Evolutionary conservation across 2,329 filamentous ascomycete genomes (phyloP), one percentile per base, ranked within the genome.

Genomic region (Beauveria scarabaeidicola): DNA sequence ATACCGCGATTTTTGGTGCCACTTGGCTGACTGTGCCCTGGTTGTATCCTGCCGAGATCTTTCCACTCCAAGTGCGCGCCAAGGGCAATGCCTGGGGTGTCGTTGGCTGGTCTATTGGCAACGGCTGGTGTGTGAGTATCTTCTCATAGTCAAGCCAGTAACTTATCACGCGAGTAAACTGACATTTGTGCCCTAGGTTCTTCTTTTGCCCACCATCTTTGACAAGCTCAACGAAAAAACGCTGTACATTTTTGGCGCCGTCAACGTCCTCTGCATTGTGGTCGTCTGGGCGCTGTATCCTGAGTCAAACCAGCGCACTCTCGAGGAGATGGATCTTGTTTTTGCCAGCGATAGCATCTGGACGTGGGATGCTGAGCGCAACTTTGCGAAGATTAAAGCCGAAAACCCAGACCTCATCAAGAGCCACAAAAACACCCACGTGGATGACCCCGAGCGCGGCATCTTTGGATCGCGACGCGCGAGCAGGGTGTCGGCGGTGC

Each of bases 41-140:
- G 82, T 71, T 88, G 0, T 88, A 88, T 59, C 85, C 85, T 0
- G 85, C 87, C 1, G 87, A 91, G 68, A 90, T 90, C 59, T 91
- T 89, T 66, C 87, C 88, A 0, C 72, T 90, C 0, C 81, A 87
- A 61, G 80, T 90, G 0, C 81, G 88, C 23, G 88, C 88, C 1
- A 86, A 87, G 65, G 88, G 88, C 6, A 91, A 90, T 62, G 86
- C 88, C 0, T 90, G 84, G 81, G 87, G 88, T 21, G 87, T 91
- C 0, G 81, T 90, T 0, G 88, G 88, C 0, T 91, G 88, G 88
- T 83, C 79, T 15, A 89, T 91, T 54, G 88, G 88, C 0, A 90
- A 90, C 64, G 87, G 86, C 17, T 88, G 85, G 84, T 38, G 51
- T 55, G 61, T 70, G 44, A 70, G 62, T 23, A 57, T 64, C 50